A percentile compares a stretch with the other conserved stretches of the same genome.
Evolutionary conservation across 1,284 basidiomycete genomes (phyloP).

Genomic region (Fomitopsis pinicola): DNA sequence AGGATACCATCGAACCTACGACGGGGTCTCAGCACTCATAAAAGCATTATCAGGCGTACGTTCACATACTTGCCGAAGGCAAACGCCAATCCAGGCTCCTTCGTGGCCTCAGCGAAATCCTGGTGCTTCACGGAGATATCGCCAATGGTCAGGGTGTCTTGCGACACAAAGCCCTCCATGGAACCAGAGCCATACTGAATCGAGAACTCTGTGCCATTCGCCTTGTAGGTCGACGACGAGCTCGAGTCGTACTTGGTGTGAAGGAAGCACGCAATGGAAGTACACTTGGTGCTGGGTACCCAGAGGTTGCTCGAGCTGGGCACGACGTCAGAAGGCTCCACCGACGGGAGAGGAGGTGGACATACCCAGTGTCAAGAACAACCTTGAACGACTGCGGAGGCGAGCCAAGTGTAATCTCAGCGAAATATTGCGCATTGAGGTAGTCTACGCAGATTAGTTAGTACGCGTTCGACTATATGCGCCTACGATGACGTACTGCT

Average conservation of each 20-base stretch:
- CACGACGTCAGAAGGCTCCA: conserved; percentile 8
- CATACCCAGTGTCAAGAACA: conserved; percentile 79
- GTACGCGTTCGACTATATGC: neutral
- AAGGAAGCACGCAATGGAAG: conserved; percentile 97
- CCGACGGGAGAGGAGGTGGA: neutral
- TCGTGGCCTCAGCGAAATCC: conserved; percentile 95
- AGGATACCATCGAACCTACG: conserved; percentile 92
- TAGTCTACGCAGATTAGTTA: conserved; percentile 57
- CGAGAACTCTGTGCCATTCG: conserved; percentile 87
- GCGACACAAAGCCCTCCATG: conserved; percentile 95
- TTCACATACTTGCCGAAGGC: conserved; percentile 86
- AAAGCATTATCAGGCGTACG: neutral
- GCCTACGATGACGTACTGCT: conserved; percentile 62
- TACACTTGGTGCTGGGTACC: conserved; percentile 88
- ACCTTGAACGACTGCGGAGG: conserved; percentile 88
- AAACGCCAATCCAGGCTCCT: conserved; percentile 96
- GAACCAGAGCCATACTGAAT: conserved; percentile 98
- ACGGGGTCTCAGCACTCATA: neutral
- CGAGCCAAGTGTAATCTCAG: conserved; percentile 81
- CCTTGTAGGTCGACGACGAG: conserved; percentile 85
- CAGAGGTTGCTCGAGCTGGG: conserved; percentile 85
- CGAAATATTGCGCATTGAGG: conserved; percentile 97
- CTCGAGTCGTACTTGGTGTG: conserved; percentile 90
- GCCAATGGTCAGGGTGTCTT: conserved; percentile 81
- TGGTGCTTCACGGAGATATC: conserved; percentile 77